A percentile compares a stretch with the other conserved stretches of the same genome.
These are phyloP conservation scores for Aspergillus ibericus DNA, from an alignment of 2,329 filamentous ascomycete genomes.

Conservation along the genomic window DNA sequence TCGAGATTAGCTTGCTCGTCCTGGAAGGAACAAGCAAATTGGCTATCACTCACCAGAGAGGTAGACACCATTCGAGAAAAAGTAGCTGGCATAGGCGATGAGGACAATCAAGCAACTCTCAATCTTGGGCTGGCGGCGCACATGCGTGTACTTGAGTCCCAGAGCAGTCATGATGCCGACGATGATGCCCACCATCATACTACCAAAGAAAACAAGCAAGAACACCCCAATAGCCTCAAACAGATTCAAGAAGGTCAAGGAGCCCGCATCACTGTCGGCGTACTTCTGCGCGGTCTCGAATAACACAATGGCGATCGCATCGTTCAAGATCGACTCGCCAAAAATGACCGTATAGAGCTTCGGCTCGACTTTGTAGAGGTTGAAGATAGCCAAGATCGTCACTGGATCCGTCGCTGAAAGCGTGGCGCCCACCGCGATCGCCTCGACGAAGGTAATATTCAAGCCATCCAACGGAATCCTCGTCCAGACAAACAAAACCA, in stretches of 20 bases:
- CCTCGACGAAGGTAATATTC: constrained; percentile 87
- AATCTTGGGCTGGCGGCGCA: constrained; percentile 89
- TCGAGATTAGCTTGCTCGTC: constrained; percentile 14
- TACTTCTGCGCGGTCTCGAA: constrained; percentile 98
- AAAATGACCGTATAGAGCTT: constrained; percentile 99
- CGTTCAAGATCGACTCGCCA: constrained; percentile 95
- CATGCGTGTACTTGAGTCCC: constrained; percentile 89
- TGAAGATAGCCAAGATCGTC: constrained; percentile 97
- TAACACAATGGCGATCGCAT: constrained; percentile 96
- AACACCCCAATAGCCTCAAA: constrained; percentile 93
- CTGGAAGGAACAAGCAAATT: background rate
- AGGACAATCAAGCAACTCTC: constrained; percentile 93
- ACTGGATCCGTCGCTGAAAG: constrained; percentile 96
- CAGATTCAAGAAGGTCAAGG: constrained; percentile 75
- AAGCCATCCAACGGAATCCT: constrained; percentile 81
- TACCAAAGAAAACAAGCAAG: constrained; percentile 93
- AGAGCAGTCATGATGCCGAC: constrained; percentile 87
- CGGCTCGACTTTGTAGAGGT: constrained; percentile 97
- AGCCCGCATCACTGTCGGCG: constrained; percentile 67
- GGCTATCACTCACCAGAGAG: constrained; percentile 74
- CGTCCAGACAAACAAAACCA: constrained; percentile 87
- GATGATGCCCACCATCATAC: constrained; percentile 80
- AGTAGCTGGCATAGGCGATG: constrained; percentile 95
- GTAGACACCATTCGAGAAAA: constrained; percentile 92
- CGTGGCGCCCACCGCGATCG: constrained; percentile 93